A percentile compares a stretch with the other conserved stretches of the same genome.
phyloP scores from a whole-genome alignment of 345 rosid species.

The Eucalyptus marginata region DNA sequence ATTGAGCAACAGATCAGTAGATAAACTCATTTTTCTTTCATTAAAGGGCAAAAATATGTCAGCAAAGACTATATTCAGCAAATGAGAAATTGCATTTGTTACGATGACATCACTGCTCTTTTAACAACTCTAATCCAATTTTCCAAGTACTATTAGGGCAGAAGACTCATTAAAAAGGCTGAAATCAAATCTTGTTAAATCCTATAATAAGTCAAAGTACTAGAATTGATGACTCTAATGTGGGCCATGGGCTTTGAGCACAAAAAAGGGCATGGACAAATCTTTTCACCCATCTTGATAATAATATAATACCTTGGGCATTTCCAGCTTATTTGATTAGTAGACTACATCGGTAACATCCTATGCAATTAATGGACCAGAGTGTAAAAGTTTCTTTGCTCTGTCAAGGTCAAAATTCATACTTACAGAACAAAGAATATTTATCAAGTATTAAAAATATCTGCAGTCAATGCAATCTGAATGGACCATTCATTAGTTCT shows the following conservation, averaged over 20 bases:
- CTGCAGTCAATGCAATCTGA: neutral
- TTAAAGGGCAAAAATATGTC: neutral
- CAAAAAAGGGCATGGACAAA: neutral
- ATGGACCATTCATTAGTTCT: neutral
- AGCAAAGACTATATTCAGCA: neutral
- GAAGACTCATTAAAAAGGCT: neutral
- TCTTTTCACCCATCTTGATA: neutral
- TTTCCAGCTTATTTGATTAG: neutral
- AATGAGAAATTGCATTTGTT: neutral
- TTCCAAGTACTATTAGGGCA: neutral
- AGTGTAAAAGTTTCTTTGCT: neutral
- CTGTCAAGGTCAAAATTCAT: neutral
- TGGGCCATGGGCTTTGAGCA: neutral
- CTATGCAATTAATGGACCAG: neutral
- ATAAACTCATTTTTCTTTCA: neutral
- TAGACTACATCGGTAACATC: neutral
- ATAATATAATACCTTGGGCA: neutral
- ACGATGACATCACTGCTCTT: neutral
- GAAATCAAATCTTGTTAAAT: neutral
- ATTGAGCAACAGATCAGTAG: neutral
- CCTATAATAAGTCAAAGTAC: neutral
- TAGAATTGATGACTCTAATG: neutral
- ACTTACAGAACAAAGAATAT: neutral
- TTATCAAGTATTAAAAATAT: neutral
- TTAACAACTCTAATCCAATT: neutral